Percentiles rank a stretch among this genome's conserved stretches.
Evolutionary conservation across 1,284 basidiomycete genomes (phyloP).

Genomic region (Microbotryum violaceum): DNA sequence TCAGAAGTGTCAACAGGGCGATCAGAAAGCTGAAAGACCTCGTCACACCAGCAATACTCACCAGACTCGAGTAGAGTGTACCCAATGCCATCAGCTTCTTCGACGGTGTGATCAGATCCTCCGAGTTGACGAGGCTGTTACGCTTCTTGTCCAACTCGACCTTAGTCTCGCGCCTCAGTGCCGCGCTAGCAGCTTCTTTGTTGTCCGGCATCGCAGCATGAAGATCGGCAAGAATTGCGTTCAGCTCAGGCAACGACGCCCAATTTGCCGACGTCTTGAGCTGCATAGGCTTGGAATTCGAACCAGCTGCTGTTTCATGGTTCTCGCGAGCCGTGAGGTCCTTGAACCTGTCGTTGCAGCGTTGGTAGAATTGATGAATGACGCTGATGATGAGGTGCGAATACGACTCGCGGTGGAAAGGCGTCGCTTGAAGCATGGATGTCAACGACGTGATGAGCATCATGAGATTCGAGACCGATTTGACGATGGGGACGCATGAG

Average conservation of each 20-base stretch:
- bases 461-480: conserved; percentile 53
- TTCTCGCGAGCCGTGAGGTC: conserved; percentile 36
- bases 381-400: conserved; percentile 89
- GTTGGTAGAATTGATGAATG: conserved; percentile 92
- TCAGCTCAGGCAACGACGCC: conserved; percentile 76
- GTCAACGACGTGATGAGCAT: conserved; percentile 87
- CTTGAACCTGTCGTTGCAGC: conserved; percentile 80
- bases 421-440: conserved; percentile 83
- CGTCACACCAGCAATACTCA: conserved; percentile 45
- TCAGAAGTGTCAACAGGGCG: background rate
- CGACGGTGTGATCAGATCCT: conserved; percentile 66
- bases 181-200: conserved; percentile 1
- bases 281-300: conserved; percentile 1
- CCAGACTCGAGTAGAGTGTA: conserved; percentile 76
- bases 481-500: conserved; percentile 65
- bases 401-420: conserved; percentile 92
- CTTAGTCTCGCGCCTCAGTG: conserved; percentile 54
- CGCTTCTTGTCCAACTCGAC: conserved; percentile 61
- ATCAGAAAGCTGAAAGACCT: too few relatives aligned
- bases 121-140: conserved; percentile 50
- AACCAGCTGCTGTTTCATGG: conserved; percentile 13
- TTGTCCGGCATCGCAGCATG: background rate
- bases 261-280: conserved; percentile 64
- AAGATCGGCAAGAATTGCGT: conserved; percentile 36
- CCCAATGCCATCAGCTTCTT: conserved; percentile 71